Conservation (phyloP, 2,329 filamentous ascomycete genomes). For the Ophiostoma quercus region DNA sequence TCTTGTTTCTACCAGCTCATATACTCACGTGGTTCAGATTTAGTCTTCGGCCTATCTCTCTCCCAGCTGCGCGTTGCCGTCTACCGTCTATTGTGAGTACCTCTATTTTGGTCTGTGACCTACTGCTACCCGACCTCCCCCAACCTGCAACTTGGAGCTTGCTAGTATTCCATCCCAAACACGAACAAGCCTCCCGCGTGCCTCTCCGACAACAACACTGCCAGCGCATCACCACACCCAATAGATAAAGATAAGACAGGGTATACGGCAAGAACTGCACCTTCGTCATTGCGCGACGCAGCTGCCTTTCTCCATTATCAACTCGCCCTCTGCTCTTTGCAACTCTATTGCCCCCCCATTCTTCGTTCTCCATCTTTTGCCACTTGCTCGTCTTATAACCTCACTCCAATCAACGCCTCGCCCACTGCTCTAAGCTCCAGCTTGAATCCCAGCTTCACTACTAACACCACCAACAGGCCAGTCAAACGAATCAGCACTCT, state of each 20-base stretch:
- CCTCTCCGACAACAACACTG: conserved; percentile 13
- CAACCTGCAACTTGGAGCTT: not conserved
- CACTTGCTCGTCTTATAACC: not conserved
- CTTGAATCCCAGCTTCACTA: not conserved
- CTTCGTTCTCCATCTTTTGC: not conserved
- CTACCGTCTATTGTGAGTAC: not conserved
- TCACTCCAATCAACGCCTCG: conserved; percentile 9
- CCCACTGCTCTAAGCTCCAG: conserved; percentile 42
- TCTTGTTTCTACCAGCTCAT: not conserved
- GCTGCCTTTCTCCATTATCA: not conserved
- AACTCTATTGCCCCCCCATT: not conserved
- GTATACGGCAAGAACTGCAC: not conserved
- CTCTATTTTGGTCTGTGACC: not conserved
- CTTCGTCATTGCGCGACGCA: not conserved
- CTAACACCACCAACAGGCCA: conserved; percentile 41
- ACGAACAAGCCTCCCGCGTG: conserved; percentile 1
- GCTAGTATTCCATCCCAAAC: not conserved
- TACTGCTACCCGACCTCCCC: conserved; percentile 1
- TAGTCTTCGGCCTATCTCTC: not conserved
- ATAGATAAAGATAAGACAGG: conserved; percentile 17
- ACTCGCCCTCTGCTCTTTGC: not conserved
- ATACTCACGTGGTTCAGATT: conserved; percentile 12
- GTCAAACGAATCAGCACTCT: conserved; percentile 47
- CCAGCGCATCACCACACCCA: conserved; percentile 29
- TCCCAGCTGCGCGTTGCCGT: not conserved